Evolutionary conservation across 176 grass and related monocot species (phyloP).

Genomic region (Paspalum notatum): DNA sequence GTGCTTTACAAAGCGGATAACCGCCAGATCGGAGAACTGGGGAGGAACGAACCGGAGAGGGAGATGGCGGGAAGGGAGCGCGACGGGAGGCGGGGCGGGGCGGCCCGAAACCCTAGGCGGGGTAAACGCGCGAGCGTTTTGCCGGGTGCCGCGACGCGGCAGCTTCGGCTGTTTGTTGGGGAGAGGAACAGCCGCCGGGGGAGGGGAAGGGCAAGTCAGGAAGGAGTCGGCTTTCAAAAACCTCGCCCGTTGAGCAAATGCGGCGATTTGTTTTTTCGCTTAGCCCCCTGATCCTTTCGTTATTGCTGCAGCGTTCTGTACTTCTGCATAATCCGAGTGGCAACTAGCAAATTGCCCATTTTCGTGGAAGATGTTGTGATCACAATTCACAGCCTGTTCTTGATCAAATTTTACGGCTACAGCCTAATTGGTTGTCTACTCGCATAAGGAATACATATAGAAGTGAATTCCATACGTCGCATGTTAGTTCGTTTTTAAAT

Average conservation of each 20-base stretch:
- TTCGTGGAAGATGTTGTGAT: background rate
- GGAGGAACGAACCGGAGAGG: slow-evolving; percentile 26
- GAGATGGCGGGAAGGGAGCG: slow-evolving; percentile 20
- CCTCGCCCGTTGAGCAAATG: slow-evolving; percentile 78
- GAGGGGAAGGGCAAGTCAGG: slow-evolving; percentile 9
- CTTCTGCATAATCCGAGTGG: background rate
- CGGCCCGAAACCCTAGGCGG: slow-evolving; percentile 65
- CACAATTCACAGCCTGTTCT: background rate
- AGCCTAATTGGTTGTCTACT: background rate
- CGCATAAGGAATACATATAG: background rate
- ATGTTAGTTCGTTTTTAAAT: too few relatives aligned
- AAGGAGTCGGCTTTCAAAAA: slow-evolving; percentile 68
- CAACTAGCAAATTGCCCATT: background rate
- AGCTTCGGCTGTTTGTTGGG: slow-evolving; percentile 37
- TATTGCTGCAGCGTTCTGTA: background rate
- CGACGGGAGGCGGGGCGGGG: background rate
- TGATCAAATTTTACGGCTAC: background rate
- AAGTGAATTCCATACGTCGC: too few relatives aligned
- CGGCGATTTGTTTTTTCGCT: slow-evolving; percentile 9
- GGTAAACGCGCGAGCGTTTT: slow-evolving; percentile 38
- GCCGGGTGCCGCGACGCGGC: slow-evolving; percentile 12
- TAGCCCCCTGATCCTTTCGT: background rate
- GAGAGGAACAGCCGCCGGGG: slow-evolving; percentile 8
- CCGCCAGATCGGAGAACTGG: slow-evolving; percentile 40
- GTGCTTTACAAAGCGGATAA: slow-evolving; percentile 29